Evolutionary conservation across 139 green algal genomes (phyloP), one percentile per base, ranked within the genome.

Genomic region (Chlamydomonas schloesseri): DNA sequence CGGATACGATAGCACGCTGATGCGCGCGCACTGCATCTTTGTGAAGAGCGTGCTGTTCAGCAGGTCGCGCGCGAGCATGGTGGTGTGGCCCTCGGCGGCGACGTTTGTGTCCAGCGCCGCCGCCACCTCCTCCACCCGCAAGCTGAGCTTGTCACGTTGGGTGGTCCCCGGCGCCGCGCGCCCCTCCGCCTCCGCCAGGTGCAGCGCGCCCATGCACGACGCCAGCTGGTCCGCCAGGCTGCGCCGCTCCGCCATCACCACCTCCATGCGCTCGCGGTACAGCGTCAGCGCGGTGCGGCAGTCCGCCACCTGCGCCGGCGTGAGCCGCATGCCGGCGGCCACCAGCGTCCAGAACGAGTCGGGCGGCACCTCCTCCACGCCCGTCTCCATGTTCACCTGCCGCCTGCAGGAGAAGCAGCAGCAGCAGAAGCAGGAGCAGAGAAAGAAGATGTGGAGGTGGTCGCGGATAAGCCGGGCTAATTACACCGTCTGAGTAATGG

Each of bases 181-280:
- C 1, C 78, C 64, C 20, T 74, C 78, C 64, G 64, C 78, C 78
- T 84, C 78, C 64, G 53, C 62, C 37, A 50, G 36, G 60, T 73
- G 62, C 77, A 83, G 62, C 64, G 28, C 46, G 28, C 24, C 26
- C 78, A 84, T 21, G 60, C 42, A 64, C 15, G 29, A 5, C 24
- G 37, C 37, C 64, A 84, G 68, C 78, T 74, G 64, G 14, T 28
- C 29, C 15, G 64, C 64, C 64, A 84, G 62, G 5, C 14, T 24
- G 42, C 78, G 64, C 64, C 78, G 64, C 78, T 84, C 78, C 78
- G 78, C 64, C 64, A 84, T 42, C 46, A 84, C 78, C 28, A 60
- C 42, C 42, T 46, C 37, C 78, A 84, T 74, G 64, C 78, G 78
- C 78, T 84, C 78, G 8, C 78, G 78, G 78, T 84, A 84, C n/a